A percentile compares a stretch with the other conserved stretches of the same genome.
These are phyloP conservation scores for Beauveria sp. DNA, from an alignment of 2,329 filamentous ascomycete species.

Conservation along the genomic window DNA sequence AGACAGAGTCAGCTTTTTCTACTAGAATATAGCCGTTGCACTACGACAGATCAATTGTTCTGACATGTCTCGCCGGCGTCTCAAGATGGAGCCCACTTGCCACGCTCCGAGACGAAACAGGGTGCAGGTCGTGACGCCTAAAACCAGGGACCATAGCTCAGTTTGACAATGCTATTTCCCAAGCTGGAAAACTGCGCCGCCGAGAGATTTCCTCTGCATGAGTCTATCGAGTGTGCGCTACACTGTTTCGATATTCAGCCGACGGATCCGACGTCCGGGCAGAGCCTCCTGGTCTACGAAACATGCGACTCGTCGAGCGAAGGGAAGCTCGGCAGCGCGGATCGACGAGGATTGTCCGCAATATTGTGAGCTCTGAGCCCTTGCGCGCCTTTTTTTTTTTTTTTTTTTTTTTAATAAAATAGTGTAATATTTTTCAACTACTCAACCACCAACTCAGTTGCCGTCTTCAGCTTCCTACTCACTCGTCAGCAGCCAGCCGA, in stretches of 20 bases:
- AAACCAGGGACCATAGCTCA: neutral
- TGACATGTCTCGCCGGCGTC: slow-evolving; percentile 2
- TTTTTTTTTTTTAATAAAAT: too few species aligned
- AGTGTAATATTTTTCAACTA: too few species aligned
- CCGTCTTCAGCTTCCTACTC: neutral
- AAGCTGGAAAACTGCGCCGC: neutral
- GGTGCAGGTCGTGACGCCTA: neutral
- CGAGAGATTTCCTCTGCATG: neutral
- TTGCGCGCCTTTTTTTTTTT: too few species aligned
- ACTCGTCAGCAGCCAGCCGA: neutral
- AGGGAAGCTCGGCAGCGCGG: too few species aligned
- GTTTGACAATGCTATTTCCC: neutral
- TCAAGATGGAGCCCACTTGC: neutral
- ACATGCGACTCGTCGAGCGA: too few species aligned
- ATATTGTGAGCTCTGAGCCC: too few species aligned
- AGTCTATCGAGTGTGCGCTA: neutral
- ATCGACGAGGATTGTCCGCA: too few species aligned
- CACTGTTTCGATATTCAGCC: too few species aligned
- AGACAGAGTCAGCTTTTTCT: neutral
- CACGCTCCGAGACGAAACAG: neutral
- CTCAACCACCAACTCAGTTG: too few species aligned
- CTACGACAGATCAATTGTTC: neutral
- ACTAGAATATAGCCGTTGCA: neutral
- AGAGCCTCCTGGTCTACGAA: too few species aligned
- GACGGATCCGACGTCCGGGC: too few species aligned